Percentiles rank a stretch among this genome's conserved stretches.
These are phyloP conservation scores for Litsea cubeba DNA, from an alignment of 164 flowering plant genomes.

Conservation along the genomic window DNA sequence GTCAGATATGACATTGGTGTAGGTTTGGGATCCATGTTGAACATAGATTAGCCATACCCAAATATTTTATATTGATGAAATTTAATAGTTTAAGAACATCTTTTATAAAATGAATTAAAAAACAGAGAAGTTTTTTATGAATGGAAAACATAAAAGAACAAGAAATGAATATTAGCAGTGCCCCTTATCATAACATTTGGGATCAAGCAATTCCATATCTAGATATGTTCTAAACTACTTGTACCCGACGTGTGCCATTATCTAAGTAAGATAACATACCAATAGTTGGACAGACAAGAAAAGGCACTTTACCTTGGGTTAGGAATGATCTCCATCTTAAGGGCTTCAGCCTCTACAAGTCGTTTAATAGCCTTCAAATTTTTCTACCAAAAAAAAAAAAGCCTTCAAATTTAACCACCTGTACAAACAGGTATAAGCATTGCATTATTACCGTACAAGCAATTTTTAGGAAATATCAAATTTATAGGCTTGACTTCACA, in stretches of 20 bases:
- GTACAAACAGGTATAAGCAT: conserved; percentile 13
- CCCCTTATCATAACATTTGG: no score
- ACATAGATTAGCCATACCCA: no score
- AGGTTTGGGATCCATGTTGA: no score
- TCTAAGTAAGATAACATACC: background rate
- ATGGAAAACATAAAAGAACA: no score
- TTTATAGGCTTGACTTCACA: conserved; percentile 17
- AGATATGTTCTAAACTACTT: no score
- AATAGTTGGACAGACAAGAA: background rate
- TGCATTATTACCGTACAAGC: background rate
- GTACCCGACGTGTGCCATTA: background rate
- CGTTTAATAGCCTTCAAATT: conserved; percentile 83
- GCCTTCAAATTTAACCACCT: conserved; percentile 97
- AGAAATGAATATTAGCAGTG: no score
- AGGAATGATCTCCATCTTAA: conserved; percentile 94
- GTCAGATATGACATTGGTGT: no score
- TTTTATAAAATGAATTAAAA: background rate
- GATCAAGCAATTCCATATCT: no score
- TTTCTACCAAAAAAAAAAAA: background rate
- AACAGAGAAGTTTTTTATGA: background rate
- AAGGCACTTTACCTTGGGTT: conserved; percentile 65
- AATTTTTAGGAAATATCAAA: background rate
- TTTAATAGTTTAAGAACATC: no score
- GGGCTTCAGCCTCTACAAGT: conserved; percentile 85
- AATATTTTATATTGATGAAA: no score